A percentile compares a stretch with the other conserved stretches of the same genome.
These are phyloP conservation scores for Copromyces sp. DNA, from an alignment of 495 filamentous ascomycete genomes.

Conservation along the genomic window DNA sequence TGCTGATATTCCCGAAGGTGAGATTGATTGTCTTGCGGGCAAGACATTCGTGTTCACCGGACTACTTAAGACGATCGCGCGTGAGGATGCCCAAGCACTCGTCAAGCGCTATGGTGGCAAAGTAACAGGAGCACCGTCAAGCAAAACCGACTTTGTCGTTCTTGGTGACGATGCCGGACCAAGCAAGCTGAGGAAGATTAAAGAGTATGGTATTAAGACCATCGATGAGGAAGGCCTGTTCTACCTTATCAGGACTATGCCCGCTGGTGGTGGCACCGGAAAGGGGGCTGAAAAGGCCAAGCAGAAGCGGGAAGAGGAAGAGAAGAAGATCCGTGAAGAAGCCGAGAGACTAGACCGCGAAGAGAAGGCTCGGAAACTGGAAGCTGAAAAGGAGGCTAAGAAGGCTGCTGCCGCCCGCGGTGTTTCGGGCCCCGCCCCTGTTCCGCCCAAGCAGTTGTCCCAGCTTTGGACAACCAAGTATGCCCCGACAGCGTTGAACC, in stretches of 20 bases:
- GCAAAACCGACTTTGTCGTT: constrained; percentile 89
- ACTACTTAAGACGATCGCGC: constrained; percentile 61
- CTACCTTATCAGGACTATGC: constrained; percentile 71
- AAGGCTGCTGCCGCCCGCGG: constrained; percentile 33
- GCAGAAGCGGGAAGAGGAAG: constrained; percentile 72
- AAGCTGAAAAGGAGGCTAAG: constrained; percentile 39
- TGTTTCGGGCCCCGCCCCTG: constrained; percentile 22
- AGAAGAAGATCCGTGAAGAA: constrained; percentile 63
- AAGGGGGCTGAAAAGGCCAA: constrained; percentile 77
- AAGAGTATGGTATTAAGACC: constrained; percentile 65
- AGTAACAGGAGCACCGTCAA: constrained; percentile 72
- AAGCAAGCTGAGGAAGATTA: constrained; percentile 84
- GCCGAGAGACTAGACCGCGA: constrained; percentile 73
- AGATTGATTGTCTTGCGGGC: constrained; percentile 86
- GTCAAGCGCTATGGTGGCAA: constrained; percentile 93
- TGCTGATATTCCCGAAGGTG: constrained; percentile 69
- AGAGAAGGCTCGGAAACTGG: constrained; percentile 44
- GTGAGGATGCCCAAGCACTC: constrained; percentile 77
- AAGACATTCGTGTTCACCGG: constrained; percentile 97
- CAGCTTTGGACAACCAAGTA: constrained; percentile 95
- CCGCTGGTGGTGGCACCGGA: constrained; percentile 74
- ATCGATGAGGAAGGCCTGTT: constrained; percentile 92
- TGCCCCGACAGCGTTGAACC: constrained; percentile 67
- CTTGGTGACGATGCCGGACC: constrained; percentile 87
- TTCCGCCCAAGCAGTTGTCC: constrained; percentile 41